Evolutionary conservation across 2,329 filamentous ascomycete species (phyloP).

Genomic region (Alternaria triticina): DNA sequence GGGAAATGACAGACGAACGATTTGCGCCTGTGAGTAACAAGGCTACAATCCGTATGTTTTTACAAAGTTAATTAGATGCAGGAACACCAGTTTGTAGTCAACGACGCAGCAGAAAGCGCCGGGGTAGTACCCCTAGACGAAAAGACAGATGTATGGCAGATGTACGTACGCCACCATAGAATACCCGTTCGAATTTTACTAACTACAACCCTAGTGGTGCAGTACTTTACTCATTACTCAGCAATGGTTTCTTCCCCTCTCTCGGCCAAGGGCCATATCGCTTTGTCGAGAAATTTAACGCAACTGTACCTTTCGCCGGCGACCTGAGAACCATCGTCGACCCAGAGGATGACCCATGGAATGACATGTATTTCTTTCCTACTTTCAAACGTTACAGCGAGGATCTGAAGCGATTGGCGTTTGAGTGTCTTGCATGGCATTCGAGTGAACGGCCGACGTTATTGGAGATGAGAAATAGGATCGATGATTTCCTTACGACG

Average conservation of each 20-base stretch:
- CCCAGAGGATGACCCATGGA: not conserved
- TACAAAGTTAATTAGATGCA: not conserved
- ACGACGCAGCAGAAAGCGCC: not conserved
- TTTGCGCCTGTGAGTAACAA: not conserved
- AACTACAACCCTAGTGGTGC: not conserved
- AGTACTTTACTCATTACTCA: not conserved
- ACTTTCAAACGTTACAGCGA: not conserved
- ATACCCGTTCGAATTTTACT: not conserved
- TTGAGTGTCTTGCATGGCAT: not conserved
- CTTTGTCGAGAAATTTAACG: not conserved
- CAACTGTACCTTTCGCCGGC: not conserved
- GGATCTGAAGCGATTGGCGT: not conserved
- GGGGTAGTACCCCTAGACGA: not conserved
- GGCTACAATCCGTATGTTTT: not conserved
- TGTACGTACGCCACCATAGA: not conserved
- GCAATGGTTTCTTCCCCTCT: not conserved
- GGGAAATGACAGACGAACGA: not conserved
- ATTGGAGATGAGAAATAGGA: not conserved
- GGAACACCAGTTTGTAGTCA: not conserved
- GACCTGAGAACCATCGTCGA: not conserved
- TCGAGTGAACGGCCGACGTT: not conserved
- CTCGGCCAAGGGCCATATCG: not conserved
- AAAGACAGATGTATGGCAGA: slow-evolving; percentile 5
- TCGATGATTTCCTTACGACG: not conserved
- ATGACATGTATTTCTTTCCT: not conserved